phyloP scores from a whole-genome alignment of 129 eudicot species.

The Helianthus tuberosus region DNA sequence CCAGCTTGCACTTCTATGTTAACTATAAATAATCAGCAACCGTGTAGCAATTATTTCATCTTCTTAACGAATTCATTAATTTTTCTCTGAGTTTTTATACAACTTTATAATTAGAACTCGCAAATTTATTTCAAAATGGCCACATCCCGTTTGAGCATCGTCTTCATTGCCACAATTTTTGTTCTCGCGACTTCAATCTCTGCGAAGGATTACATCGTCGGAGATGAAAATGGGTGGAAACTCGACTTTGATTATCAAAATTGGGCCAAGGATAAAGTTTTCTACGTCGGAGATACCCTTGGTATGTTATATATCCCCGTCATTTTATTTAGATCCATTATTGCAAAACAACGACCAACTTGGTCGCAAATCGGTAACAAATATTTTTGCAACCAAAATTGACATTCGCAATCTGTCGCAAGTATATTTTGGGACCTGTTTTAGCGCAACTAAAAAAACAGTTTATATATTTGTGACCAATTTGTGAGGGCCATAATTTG shows the following conservation, averaged over 20 bases:
- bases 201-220: slow-evolving; percentile 31
- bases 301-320: slow-evolving; percentile 22
- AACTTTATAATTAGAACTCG: not conserved
- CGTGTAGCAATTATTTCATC: slow-evolving; percentile 9
- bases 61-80: not conserved
- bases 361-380: too few relatives aligned
- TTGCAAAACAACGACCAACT: not conserved
- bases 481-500: too few relatives aligned
- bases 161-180: slow-evolving; percentile 26
- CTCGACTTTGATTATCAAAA: slow-evolving; percentile 37
- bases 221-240: slow-evolving; percentile 39
- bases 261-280: slow-evolving; percentile 42
- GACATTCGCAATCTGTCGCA: too few relatives aligned
- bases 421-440: too few relatives aligned
- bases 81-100: not conserved
- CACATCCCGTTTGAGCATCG: not conserved
- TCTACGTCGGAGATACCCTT: slow-evolving; percentile 38
- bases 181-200: slow-evolving; percentile 22
- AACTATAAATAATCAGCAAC: slow-evolving; percentile 15
- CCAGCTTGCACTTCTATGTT: slow-evolving; percentile 11
- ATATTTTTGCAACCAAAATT: too few relatives aligned
- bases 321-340: not conserved
- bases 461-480: too few relatives aligned
- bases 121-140: slow-evolving; percentile 27
- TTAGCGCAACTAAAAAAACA: too few relatives aligned